A percentile compares a stretch with the other conserved stretches of the same genome.
Evolutionary conservation across 2,329 filamentous ascomycete species (phyloP).

Genomic region (Pyrenophora teres): DNA sequence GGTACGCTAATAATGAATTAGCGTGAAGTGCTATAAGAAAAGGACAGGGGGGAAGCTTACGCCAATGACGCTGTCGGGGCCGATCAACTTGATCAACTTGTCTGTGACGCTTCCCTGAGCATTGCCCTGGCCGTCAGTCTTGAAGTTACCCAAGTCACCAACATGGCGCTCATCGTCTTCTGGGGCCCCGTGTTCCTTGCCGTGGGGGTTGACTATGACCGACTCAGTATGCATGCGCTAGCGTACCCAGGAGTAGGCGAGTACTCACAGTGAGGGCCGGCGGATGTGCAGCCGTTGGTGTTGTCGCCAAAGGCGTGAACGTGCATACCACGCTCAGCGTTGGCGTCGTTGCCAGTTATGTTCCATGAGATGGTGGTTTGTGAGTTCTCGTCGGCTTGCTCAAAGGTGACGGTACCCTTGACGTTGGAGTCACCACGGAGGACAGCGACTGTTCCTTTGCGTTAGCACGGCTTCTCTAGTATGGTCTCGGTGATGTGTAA

Average conservation of each 20-base stretch:
- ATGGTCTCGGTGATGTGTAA: neutral
- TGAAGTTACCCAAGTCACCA: slow-evolving; percentile 96
- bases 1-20: slow-evolving; percentile 68
- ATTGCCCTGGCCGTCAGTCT: slow-evolving; percentile 92
- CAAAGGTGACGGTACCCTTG: slow-evolving; percentile 90
- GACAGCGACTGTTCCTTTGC: slow-evolving; percentile 73
- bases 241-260: neutral
- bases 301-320: slow-evolving; percentile 99
- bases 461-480: slow-evolving; percentile 10
- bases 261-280: slow-evolving; percentile 89
- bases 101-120: slow-evolving; percentile 80
- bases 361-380: slow-evolving; percentile 90
- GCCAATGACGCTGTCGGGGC: slow-evolving; percentile 91
- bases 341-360: slow-evolving; percentile 89
- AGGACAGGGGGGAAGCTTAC: slow-evolving; percentile 57
- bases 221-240: slow-evolving; percentile 8
- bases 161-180: slow-evolving; percentile 85
- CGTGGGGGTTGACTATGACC: slow-evolving; percentile 83
- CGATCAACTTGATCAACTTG: slow-evolving; percentile 91
- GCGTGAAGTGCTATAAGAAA: neutral
- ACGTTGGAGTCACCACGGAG: slow-evolving; percentile 98
- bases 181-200: slow-evolving; percentile 90
- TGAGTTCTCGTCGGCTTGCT: slow-evolving; percentile 81
- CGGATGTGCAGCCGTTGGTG: slow-evolving; percentile 99
- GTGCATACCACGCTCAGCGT: slow-evolving; percentile 97